Base-by-base conservation (phyloP, 176 grass and related monocot species). In the Luzula sylvatica region DNA sequence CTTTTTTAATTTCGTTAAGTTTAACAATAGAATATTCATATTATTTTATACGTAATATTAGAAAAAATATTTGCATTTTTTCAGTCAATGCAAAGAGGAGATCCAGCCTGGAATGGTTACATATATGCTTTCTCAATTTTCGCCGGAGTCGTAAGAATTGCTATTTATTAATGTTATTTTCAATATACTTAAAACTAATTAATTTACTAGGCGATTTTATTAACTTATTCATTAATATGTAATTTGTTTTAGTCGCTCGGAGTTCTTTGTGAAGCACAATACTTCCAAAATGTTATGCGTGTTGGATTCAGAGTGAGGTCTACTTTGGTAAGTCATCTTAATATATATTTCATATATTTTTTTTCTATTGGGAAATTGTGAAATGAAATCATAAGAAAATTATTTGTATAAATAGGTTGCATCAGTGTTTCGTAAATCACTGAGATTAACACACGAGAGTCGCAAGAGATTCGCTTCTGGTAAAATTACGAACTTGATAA, bases 231-330 rank as follows among this genome's bases (percentile, higher is more conserved):
- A 3, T n/a, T 68, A 41, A 42, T 16, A 27, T 62, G 8, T 16
- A 19, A 32, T 68, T 52, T 35, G 68, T 63, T 53, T 50, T 75
- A 98, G 85, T 66, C 68, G 16, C 52, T 98, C 24, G 92, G 92
- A 65, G 92, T 98, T 66, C 75, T 98, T 58, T 27, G 30, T 61
- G 92, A 98, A 82, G 92, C 85, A 69, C 92, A 98, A 18, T 98
- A 98, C 75, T 98, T 98, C 77, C 92, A 90, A 56, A 98, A 98
- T 69, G 92, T 90, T 35, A 98, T 98, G 92, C 92, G 92, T 42
- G 72, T 75, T 15, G 92, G 92, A 59, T 98, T 82, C 72, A 90
- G 92, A 57, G 46, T 98, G 58, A 90, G 92, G 46, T 66, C 85
- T 46, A 90, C 92, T 52, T 69, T 98, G 92, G 92, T 98, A 90